These are phyloP conservation scores for Kickxella alabastrina DNA, from an alignment of 192 early-diverging fungal species.

Conservation along the genomic window DNA sequence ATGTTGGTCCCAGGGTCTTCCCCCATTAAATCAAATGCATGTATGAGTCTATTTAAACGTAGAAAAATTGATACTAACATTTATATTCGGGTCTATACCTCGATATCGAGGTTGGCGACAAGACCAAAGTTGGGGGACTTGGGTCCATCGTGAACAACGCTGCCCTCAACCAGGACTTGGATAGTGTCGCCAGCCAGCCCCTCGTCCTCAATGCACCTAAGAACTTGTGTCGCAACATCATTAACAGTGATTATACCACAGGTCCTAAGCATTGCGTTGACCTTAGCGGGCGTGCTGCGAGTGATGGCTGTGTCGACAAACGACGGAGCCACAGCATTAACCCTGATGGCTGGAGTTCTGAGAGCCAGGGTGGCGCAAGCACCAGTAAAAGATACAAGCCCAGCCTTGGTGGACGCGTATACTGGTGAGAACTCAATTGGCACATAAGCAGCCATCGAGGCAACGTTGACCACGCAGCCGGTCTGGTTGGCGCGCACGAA, in stretches of 20 bases:
- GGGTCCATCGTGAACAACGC: conserved; percentile 6
- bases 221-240: conserved; percentile 50
- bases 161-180: conserved; percentile 5
- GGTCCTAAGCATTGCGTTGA: conserved; percentile 6
- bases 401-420: conserved; percentile 69
- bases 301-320: conserved; percentile 49
- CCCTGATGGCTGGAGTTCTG: conserved; percentile 41
- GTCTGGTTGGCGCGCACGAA: conserved; percentile 38
- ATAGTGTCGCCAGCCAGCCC: conserved; percentile 45
- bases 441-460: conserved; percentile 58
- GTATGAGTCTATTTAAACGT: neutral
- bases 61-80: neutral
- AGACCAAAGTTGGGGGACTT: conserved; percentile 18
- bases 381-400: conserved; percentile 56
- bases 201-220: conserved; percentile 55
- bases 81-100: neutral
- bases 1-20: no score
- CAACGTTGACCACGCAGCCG: conserved; percentile 67
- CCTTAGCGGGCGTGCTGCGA: neutral
- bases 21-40: neutral
- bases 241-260: conserved; percentile 5
- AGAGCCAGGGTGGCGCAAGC: conserved; percentile 25
- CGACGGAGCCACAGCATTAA: conserved; percentile 57
- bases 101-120: neutral
- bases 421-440: conserved; percentile 53